Base-by-base conservation (phyloP, 78 protist species). In the Dictyostelium brefeldianum region DNA sequence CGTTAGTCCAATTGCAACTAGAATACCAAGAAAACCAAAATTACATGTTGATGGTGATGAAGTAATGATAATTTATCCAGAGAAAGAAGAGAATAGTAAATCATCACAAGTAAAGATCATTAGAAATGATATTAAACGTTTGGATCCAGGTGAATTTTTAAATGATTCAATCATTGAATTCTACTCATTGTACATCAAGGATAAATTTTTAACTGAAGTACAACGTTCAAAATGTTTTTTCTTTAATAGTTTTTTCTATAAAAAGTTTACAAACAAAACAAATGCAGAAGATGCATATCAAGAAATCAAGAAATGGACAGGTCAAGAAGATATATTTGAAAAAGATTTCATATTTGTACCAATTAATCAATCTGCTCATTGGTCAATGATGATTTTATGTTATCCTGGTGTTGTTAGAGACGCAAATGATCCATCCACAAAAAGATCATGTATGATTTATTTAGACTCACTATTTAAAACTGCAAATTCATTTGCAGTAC, bases 331-430 rank as follows among this genome's bases (percentile, higher is more conserved):
- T 56, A 70, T 91, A 10, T 91, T 91, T 78, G 31, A 73, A 46
- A 83, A 91, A 43, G 90, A 91, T 67, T 91, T 83, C 59, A 56
- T 91, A n/a, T 79, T 91, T 83, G 85, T 91, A 25, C 95, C 95
- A 43, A 91, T 91, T 69, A 91, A 91, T 56, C 57, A 81, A 46
- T 46, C 77, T 10, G 70, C 77, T 57, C 95, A 91, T 81, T 91
- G 95, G 95, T 57, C 80, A 54, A 53, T 91, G 43, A 43, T 81
- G 27, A 73, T 91, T 22, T 46, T 91, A 47, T 91, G 95, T 81
- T 80, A 43, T 65, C 93, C 93, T 9, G 93, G 93, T 5, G 18
- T 10, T 6, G 73, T 31, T 12, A 25, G 7, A 73, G 27, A 36
- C 22, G 31, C 70, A 62, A 2, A 36, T 36, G 43, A 36, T 36